These are phyloP conservation scores for Mycosphaerella sp. DNA, from an alignment of 2,329 filamentous ascomycete genomes.

Conservation along the genomic window DNA sequence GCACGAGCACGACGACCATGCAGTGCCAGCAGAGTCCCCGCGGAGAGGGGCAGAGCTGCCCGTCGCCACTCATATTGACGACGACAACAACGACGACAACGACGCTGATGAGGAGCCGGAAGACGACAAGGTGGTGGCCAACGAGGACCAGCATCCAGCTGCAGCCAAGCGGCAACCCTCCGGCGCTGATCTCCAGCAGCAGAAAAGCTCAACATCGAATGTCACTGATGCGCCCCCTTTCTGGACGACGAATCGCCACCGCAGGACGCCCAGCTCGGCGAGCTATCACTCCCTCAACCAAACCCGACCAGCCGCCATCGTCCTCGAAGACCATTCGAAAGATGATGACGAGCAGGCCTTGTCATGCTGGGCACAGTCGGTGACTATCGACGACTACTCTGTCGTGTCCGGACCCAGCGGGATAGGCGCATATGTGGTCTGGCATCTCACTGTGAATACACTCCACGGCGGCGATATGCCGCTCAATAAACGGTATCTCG, in stretches of 20 bases:
- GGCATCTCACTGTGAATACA: conserved; percentile 84
- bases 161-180: conserved; percentile 8
- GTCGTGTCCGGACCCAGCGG: conserved; percentile 54
- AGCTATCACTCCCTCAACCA: conserved; percentile 35
- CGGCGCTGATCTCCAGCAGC: conserved; percentile 6
- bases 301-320: conserved; percentile 43
- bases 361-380: conserved; percentile 57
- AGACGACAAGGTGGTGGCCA: too few relatives aligned
- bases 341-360: conserved; percentile 52
- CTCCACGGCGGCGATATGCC: conserved; percentile 51
- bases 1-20: conserved; percentile 9
- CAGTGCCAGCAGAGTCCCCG: conserved; percentile 11
- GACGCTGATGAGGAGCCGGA: too few relatives aligned
- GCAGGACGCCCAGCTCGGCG: conserved; percentile 36
- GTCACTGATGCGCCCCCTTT: conserved; percentile 40
- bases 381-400: conserved; percentile 57
- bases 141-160: not conserved
- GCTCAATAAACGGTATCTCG: conserved; percentile 47
- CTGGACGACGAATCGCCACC: conserved; percentile 37
- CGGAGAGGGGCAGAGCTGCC: conserved; percentile 1
- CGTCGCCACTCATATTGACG: not conserved
- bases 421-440: conserved; percentile 88
- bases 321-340: conserved; percentile 59
- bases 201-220: conserved; percentile 6
- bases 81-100: too few relatives aligned